These are phyloP conservation scores for Casuarina glauca DNA, from an alignment of 306 rosid genomes.

Conservation along the genomic window DNA sequence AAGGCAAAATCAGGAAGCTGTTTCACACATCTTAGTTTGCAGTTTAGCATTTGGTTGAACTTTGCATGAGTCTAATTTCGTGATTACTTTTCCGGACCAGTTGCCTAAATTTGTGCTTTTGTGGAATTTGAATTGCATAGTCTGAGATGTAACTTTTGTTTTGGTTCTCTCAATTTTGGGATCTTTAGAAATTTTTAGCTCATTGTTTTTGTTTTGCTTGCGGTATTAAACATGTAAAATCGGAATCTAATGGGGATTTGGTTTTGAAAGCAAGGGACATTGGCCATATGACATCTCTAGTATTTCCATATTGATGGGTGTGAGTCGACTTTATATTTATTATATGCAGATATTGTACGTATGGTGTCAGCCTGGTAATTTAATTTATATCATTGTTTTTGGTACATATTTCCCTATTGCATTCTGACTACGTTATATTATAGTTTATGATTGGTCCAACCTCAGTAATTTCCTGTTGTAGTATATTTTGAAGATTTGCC, in stretches of 20 bases:
- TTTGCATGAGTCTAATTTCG: neutral
- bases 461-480: slow-evolving; percentile 20
- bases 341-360: neutral
- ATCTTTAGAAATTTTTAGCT: neutral
- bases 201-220: too few relatives aligned
- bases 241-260: too few relatives aligned
- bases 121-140: neutral
- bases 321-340: neutral
- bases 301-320: neutral
- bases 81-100: neutral
- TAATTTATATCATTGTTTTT: neutral
- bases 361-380: neutral
- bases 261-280: too few relatives aligned
- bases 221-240: too few relatives aligned
- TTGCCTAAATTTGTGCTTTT: neutral
- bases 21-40: neutral
- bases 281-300: too few relatives aligned
- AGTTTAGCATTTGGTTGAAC: neutral
- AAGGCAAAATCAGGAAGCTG: neutral
- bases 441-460: slow-evolving; percentile 8
- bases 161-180: neutral
- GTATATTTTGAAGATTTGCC: neutral
- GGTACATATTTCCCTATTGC: neutral
- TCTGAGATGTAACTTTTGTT: neutral
- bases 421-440: neutral